Conservation (phyloP, 176 grass and related monocot genomes). For the Carex cristatella region DNA sequence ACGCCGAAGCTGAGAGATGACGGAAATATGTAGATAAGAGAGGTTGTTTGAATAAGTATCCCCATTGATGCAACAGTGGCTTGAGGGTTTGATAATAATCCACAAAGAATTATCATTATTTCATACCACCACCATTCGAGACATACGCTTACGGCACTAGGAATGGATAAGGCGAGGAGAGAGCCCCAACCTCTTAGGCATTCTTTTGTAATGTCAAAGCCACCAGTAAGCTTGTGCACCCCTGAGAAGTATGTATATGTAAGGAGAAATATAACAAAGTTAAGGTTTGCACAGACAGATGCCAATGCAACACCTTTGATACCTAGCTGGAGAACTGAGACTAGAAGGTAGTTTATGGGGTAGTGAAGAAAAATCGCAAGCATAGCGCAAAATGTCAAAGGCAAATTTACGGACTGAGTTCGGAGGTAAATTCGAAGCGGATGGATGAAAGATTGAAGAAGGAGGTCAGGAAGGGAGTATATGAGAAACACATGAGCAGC, state of each 20-base stretch:
- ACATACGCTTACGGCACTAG: constrained; percentile 75
- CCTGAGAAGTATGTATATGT: constrained; percentile 62
- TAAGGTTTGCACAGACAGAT: constrained; percentile 68
- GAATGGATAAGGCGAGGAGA: constrained; percentile 45
- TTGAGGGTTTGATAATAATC: constrained; percentile 54
- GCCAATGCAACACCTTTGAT: constrained; percentile 67
- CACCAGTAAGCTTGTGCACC: constrained; percentile 49
- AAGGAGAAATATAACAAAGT: constrained; percentile 68
- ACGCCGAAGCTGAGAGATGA: constrained; percentile 99
- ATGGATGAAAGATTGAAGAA: constrained; percentile 88
- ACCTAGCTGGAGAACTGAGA: constrained; percentile 54
- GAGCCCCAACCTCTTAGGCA: constrained; percentile 59
- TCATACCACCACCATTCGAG: constrained; percentile 99
- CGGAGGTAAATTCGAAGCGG: constrained; percentile 95
- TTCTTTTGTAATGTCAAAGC: constrained; percentile 41
- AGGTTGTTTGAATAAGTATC: constrained; percentile 81
- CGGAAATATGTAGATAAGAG: constrained; percentile 93
- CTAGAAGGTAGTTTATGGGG: constrained; percentile 71
- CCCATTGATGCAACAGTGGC: constrained; percentile 90
- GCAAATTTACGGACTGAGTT: constrained; percentile 72
- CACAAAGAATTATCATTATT: constrained; percentile 96
- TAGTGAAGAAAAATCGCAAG: constrained; percentile 56
- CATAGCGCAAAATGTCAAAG: constrained; percentile 59
- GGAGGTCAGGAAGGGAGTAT: constrained; percentile 71
- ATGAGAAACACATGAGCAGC: constrained; percentile 60